Percentiles rank a stretch among this genome's conserved stretches.
phyloP scores from a whole-genome alignment of 768 basidiomycete species.

The Lanmaoa pseudosensibilis region DNA sequence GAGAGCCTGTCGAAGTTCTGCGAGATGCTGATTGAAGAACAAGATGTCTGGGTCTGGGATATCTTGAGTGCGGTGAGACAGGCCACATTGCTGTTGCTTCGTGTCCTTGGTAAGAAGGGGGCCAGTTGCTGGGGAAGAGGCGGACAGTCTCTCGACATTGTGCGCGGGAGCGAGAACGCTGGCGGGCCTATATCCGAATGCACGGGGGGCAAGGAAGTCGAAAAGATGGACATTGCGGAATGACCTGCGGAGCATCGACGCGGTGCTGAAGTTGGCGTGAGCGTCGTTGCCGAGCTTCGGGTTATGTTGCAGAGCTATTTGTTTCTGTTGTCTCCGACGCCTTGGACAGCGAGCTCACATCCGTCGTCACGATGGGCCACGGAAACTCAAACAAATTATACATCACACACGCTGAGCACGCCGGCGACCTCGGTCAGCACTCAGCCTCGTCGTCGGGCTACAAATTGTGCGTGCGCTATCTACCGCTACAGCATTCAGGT shows the following conservation, averaged over 20 bases:
- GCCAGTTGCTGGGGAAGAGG: neutral
- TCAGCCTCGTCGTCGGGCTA: conserved; percentile 77
- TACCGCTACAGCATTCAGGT: neutral
- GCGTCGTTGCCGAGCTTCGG: neutral
- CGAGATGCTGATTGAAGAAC: conserved; percentile 38
- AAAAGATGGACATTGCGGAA: conserved; percentile 30
- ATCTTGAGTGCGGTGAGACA: conserved; percentile 7
- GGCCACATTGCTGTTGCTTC: conserved; percentile 5
- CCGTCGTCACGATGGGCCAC: conserved; percentile 60
- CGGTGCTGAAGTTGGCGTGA: neutral
- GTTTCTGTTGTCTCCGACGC: conserved; percentile 4
- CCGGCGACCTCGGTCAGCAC: conserved; percentile 78
- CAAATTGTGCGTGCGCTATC: conserved; percentile 51
- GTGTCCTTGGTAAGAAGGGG: conserved; percentile 6
- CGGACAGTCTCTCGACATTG: conserved; percentile 1
- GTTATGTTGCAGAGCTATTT: conserved; percentile 1
- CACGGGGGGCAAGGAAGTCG: conserved; percentile 45
- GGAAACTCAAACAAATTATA: conserved; percentile 85
- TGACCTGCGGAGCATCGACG: conserved; percentile 30
- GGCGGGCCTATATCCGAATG: conserved; percentile 25
- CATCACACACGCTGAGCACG: conserved; percentile 86
- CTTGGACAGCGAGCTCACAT: neutral
- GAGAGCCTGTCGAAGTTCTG: conserved; percentile 41
- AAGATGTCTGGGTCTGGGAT: conserved; percentile 33
- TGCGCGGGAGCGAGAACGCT: conserved; percentile 10